Percentiles rank a stretch among this genome's conserved stretches.
Evolutionary conservation across 805 yeast genomes (phyloP).

Genomic region (Yamadazyma takamatsuzukensis): DNA sequence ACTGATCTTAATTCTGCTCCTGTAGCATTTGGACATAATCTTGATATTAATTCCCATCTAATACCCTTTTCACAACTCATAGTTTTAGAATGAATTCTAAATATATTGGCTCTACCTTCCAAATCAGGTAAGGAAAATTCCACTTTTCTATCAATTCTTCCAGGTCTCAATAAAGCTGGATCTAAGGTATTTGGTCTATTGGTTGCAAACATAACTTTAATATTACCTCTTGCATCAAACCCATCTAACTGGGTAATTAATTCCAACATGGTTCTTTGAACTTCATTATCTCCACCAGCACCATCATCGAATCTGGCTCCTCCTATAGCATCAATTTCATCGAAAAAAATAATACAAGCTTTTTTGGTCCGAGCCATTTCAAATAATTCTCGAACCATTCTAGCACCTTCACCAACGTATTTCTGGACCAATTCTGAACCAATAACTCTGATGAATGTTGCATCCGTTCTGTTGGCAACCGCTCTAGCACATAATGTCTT

Average conservation of each 20-base stretch:
- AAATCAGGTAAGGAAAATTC: slow-evolving; percentile 95
- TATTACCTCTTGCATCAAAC: slow-evolving; percentile 97
- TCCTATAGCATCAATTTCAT: slow-evolving; percentile 98
- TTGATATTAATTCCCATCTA: slow-evolving; percentile 96
- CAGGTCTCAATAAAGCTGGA: slow-evolving; percentile 97
- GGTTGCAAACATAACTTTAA: slow-evolving; percentile 99
- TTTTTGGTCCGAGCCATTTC: slow-evolving; percentile 99
- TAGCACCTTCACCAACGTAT: slow-evolving; percentile 99
- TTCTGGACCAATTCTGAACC: slow-evolving; percentile 98
- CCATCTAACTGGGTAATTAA: slow-evolving; percentile 97
- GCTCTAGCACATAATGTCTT: slow-evolving; percentile 98
- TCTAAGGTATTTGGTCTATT: slow-evolving; percentile 97
- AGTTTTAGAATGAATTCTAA: slow-evolving; percentile 94
- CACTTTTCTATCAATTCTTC: slow-evolving; percentile 97
- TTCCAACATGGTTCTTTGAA: slow-evolving; percentile 98
- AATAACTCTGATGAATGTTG: slow-evolving; percentile 95
- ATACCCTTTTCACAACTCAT: slow-evolving; percentile 98
- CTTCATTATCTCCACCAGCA: slow-evolving; percentile 99
- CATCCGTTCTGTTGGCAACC: slow-evolving; percentile 98
- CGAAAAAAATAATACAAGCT: slow-evolving; percentile 96
- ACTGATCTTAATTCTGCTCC: slow-evolving; percentile 99
- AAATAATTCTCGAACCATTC: slow-evolving; percentile 97
- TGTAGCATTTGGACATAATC: slow-evolving; percentile 96
- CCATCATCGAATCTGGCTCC: slow-evolving; percentile 99
- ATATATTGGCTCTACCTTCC: slow-evolving; percentile 97